Evolutionary conservation across 148 eudicot genomes (phyloP).

Genomic region (Rhododendron ovatum): DNA sequence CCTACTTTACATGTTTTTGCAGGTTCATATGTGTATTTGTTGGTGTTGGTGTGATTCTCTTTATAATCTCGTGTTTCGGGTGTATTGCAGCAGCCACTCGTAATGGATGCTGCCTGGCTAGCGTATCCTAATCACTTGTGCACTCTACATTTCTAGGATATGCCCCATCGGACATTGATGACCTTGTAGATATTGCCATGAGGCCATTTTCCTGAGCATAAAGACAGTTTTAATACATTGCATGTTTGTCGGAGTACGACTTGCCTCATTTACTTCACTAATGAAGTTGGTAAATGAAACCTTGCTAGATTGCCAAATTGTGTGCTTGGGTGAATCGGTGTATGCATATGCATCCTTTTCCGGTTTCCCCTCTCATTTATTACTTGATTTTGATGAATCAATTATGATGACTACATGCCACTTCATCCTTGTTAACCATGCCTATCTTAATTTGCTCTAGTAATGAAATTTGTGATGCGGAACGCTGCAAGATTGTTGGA

Average conservation of each 20-base stretch:
- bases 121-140: constrained; percentile 64
- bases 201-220: background rate
- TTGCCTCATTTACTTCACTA: background rate
- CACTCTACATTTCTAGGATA: background rate
- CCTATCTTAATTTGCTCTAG: background rate
- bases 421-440: background rate
- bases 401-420: background rate
- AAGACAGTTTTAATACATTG: background rate
- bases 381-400: background rate
- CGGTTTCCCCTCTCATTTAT: background rate
- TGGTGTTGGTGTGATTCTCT: constrained; percentile 63
- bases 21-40: constrained; percentile 80
- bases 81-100: constrained; percentile 78
- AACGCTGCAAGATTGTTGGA: too few relatives aligned
- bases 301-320: background rate
- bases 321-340: background rate
- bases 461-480: background rate
- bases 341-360: background rate
- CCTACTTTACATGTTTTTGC: constrained; percentile 17
- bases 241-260: background rate
- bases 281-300: background rate
- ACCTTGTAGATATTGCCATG: background rate
- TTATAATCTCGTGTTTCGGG: constrained; percentile 76
- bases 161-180: background rate
- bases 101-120: constrained; percentile 84